A percentile compares a stretch with the other conserved stretches of the same genome.
These are phyloP conservation scores for Suillus bovinus DNA, from an alignment of 768 basidiomycete species.

Conservation along the genomic window DNA sequence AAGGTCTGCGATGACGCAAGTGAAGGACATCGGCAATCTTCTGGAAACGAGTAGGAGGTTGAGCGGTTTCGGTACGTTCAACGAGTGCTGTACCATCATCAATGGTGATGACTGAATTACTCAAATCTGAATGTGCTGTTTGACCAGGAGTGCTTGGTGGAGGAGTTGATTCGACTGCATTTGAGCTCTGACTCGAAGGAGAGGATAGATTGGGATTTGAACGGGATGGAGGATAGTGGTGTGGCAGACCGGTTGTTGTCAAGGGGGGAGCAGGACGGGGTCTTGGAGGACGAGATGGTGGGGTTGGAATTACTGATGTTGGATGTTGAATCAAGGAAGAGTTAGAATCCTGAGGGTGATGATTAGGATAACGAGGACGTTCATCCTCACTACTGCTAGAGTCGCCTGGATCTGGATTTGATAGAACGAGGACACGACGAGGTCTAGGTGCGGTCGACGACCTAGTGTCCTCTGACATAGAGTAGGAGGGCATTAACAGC, in stretches of 20 bases:
- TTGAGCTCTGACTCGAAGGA: slow-evolving; percentile 67
- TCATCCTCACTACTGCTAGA: slow-evolving; percentile 42
- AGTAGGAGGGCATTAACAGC: slow-evolving; percentile 30
- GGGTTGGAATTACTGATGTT: slow-evolving; percentile 25
- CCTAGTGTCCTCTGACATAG: slow-evolving; percentile 66
- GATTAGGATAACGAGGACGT: slow-evolving; percentile 18
- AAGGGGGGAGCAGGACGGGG: slow-evolving; percentile 32
- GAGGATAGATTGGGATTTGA: slow-evolving; percentile 65
- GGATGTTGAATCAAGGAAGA: slow-evolving; percentile 25
- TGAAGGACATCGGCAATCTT: slow-evolving; percentile 32
- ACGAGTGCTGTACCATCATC: slow-evolving; percentile 34
- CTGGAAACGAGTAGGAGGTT: slow-evolving; percentile 28
- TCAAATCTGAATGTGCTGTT: slow-evolving; percentile 42
- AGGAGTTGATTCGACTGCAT: slow-evolving; percentile 64
- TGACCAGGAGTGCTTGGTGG: slow-evolving; percentile 67
- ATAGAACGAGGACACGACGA: slow-evolving; percentile 53
- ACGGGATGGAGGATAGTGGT: slow-evolving; percentile 35
- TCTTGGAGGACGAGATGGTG: slow-evolving; percentile 20
- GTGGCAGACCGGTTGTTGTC: slow-evolving; percentile 40
- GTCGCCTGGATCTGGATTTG: slow-evolving; percentile 59
- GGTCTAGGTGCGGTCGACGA: slow-evolving; percentile 30
- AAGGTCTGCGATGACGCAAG: slow-evolving; percentile 29
- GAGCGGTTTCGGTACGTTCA: slow-evolving; percentile 32
- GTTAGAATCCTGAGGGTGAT: slow-evolving; percentile 26
- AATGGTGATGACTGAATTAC: slow-evolving; percentile 38